Conservation (phyloP, 1,139 yeast genomes). For the Arxiozyma telluris region DNA sequence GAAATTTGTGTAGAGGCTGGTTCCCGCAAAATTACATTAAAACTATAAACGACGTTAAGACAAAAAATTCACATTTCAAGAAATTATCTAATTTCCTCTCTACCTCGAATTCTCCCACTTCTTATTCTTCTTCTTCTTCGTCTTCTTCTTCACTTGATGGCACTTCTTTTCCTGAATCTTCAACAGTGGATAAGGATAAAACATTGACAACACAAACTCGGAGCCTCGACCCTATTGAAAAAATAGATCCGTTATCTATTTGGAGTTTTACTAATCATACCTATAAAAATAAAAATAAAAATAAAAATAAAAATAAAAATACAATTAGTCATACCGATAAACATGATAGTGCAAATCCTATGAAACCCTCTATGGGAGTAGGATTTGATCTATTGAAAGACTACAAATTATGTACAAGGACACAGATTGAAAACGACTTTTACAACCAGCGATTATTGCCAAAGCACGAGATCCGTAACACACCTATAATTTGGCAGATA, state of each 20-base stretch:
- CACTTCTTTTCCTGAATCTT: background rate
- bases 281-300: background rate
- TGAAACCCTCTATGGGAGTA: background rate
- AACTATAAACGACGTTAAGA: background rate
- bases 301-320: background rate
- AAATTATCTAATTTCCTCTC: background rate
- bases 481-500: slow-evolving; percentile 4
- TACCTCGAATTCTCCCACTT: background rate
- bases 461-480: background rate
- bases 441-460: background rate
- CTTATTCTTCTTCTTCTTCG: background rate
- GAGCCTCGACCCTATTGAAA: background rate
- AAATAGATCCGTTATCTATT: background rate
- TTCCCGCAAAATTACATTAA: slow-evolving; percentile 51
- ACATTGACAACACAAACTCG: background rate
- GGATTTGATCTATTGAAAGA: background rate
- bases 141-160: background rate
- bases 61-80: background rate
- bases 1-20: slow-evolving; percentile 54
- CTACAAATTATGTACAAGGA: background rate
- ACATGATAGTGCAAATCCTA: background rate
- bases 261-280: background rate
- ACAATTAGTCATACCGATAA: background rate
- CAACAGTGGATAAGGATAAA: background rate
- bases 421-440: background rate